A percentile compares a stretch with the other conserved stretches of the same genome.
phyloP scores from a whole-genome alignment of 2,329 filamentous ascomycete genomes.

The Colletotrichum zoysiae region DNA sequence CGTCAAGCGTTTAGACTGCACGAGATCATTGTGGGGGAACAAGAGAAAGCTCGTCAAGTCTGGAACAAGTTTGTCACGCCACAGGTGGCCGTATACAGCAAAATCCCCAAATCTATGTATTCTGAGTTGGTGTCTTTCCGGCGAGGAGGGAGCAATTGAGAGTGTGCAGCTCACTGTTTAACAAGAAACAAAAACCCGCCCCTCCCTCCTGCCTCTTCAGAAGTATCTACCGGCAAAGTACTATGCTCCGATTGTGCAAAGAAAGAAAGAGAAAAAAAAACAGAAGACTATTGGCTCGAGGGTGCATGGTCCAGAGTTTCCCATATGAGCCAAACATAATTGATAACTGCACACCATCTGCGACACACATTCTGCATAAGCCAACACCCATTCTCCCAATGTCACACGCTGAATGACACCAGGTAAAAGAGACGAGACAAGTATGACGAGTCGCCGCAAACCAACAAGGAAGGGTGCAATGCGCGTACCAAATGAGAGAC shows the following conservation, averaged over 20 bases:
- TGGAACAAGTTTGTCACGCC: background rate
- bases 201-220: conserved; percentile 10
- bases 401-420: conserved; percentile 4
- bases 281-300: background rate
- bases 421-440: background rate
- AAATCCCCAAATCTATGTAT: conserved; percentile 29
- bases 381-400: background rate
- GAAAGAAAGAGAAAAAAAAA: conserved; percentile 17
- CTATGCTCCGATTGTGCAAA: conserved; percentile 23
- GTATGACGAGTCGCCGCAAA: background rate
- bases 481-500: conserved; percentile 24
- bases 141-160: conserved; percentile 1
- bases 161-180: conserved; percentile 6
- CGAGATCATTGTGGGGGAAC: background rate
- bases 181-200: background rate
- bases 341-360: conserved; percentile 6
- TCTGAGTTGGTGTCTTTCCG: conserved; percentile 28
- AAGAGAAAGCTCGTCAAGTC: background rate
- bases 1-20: background rate
- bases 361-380: conserved; percentile 26
- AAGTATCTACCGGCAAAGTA: conserved; percentile 25
- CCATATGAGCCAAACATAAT: background rate
- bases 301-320: background rate
- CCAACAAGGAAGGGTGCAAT: background rate
- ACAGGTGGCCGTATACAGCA: conserved; percentile 9